phyloP scores from a whole-genome alignment of 768 basidiomycete genomes.

The Tricholoma hemisulphureum region DNA sequence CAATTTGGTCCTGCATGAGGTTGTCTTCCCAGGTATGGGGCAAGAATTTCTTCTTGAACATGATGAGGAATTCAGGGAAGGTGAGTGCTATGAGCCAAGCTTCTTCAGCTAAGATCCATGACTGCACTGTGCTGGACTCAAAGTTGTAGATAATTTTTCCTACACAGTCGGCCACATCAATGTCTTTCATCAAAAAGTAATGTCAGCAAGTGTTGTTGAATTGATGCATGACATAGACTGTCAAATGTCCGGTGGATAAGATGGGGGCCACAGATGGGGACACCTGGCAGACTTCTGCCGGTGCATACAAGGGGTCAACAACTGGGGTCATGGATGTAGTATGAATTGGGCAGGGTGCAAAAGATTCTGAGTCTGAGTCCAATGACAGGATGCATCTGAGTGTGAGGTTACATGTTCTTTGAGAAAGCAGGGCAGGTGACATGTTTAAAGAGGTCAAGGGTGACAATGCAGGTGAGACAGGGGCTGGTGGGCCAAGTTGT shows the following conservation, averaged over 20 bases:
- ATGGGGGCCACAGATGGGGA: neutral
- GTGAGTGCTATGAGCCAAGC: neutral
- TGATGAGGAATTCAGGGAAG: neutral
- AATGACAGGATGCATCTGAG: neutral
- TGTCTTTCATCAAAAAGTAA: neutral
- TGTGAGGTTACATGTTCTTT: neutral
- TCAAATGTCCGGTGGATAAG: neutral
- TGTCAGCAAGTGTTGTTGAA: neutral
- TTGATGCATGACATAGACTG: neutral
- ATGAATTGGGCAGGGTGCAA: neutral
- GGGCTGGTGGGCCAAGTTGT: neutral
- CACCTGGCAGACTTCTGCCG: neutral
- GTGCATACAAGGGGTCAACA: neutral
- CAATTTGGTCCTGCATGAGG: neutral
- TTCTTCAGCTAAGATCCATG: neutral
- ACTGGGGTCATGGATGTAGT: neutral
- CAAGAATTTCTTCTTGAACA: neutral
- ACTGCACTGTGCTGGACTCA: neutral
- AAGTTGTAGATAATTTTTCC: neutral
- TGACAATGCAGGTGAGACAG: neutral
- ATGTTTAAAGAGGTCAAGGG: neutral
- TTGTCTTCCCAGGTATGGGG: neutral
- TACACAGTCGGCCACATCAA: neutral
- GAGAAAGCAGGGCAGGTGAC: neutral
- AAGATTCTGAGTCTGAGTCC: neutral